Base-by-base conservation (phyloP, 495 filamentous ascomycete genomes). In the Trichoderma gamsii region DNA sequence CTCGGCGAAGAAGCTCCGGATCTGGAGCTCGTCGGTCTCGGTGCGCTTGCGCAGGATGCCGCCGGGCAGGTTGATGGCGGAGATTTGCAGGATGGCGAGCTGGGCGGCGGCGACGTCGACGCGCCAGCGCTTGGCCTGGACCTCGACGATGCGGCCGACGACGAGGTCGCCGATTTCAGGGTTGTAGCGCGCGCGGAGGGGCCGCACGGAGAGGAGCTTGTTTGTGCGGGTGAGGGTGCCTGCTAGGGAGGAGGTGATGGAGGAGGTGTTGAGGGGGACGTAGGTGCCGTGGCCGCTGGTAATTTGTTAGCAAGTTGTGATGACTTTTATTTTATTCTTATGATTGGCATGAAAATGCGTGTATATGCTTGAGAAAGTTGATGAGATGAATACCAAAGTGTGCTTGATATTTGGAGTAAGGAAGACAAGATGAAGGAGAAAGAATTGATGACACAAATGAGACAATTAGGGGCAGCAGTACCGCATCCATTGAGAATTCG, bases 401-500 rank as follows among this genome's bases (percentile, higher is more conserved):
- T 35, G 32, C 32, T 35, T 35, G 32, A 35, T 35, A n/a, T n/a
- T n/a, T n/a, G n/a, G n/a, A n/a, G n/a, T n/a, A n/a, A n/a, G n/a
- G 29, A 29, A 29, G 4, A 29, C 1, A 21, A 35, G 56, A 61
- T 32, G 56, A 32, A n/a, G 25, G 51, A 3, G n/a, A 25, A 8
- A 27, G n/a, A 4, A 49, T 49, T 0, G 13, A 69, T 18, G 15
- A 49, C 8, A n/a, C 4, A 9, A n/a, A 18, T 12, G 63, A 23
- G 32, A 5, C 15, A 18, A 16, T 65, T 15, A 43, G 23, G 64
- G 64, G 3, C 13, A 15, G 16, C 13, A 41, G 41, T 78, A 91
- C 86, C 92, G 86, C 92, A 99, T 99, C 93, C 93, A 98, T 82
- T 98, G 94, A 8, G 93, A 89, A 78, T 97, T 92, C 71, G 86